These are phyloP conservation scores for Datura wrightii DNA, from an alignment of 257 asterid species.

Conservation along the genomic window DNA sequence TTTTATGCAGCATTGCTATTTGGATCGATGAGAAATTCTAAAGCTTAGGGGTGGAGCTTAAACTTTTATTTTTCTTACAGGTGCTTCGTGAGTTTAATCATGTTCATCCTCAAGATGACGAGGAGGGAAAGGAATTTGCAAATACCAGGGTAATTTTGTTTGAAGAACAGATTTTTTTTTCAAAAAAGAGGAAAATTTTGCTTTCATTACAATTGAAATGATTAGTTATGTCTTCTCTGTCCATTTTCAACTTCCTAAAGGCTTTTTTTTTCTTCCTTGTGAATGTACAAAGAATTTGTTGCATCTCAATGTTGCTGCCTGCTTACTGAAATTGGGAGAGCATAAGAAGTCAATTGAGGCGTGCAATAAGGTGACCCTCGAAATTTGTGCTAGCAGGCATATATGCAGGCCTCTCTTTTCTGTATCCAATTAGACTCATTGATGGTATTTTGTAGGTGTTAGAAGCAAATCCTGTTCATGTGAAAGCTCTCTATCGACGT, in stretches of 20 bases:
- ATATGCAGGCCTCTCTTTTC: background rate
- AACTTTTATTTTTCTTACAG: slow-evolving; percentile 46
- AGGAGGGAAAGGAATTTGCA: slow-evolving; percentile 94
- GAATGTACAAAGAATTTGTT: slow-evolving; percentile 69
- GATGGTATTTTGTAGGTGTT: slow-evolving; percentile 60
- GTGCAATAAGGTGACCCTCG: slow-evolving; percentile 79
- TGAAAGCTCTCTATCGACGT: slow-evolving; percentile 91
- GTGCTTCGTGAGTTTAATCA: slow-evolving; percentile 97
- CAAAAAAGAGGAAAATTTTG: background rate
- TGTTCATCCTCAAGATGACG: slow-evolving; percentile 96
- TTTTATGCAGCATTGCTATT: slow-evolving; percentile 7
- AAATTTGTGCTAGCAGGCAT: background rate
- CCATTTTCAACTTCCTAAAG: slow-evolving; percentile 12
- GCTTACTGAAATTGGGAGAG: slow-evolving; percentile 92
- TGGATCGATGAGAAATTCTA: background rate
- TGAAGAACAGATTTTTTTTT: background rate
- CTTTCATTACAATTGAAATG: background rate
- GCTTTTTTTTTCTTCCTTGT: slow-evolving; percentile 31
- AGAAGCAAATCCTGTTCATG: slow-evolving; percentile 88
- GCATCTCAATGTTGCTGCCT: slow-evolving; percentile 97
- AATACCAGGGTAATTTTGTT: slow-evolving; percentile 71
- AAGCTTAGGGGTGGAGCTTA: background rate
- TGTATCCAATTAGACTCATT: background rate
- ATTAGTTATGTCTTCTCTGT: background rate
- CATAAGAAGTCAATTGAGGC: slow-evolving; percentile 81